phyloP scores from a whole-genome alignment of 2,329 filamentous ascomycete genomes.

The Colletotrichum sp. region DNA sequence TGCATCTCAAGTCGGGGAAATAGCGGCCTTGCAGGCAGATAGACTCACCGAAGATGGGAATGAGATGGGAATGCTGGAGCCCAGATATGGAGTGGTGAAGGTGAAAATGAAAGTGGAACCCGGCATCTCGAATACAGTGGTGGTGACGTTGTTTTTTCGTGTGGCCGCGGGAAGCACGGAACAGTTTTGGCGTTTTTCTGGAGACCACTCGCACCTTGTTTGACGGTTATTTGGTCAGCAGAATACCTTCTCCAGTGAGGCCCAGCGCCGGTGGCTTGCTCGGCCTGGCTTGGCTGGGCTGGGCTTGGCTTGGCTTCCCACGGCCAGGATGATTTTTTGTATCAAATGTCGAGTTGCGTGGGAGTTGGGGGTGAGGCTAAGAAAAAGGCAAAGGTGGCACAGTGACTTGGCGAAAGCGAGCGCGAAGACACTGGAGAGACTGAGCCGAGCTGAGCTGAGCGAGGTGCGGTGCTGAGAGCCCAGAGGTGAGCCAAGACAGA shows the following conservation, averaged over 20 bases:
- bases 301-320: neutral
- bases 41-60: neutral
- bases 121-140: conserved; percentile 14
- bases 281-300: neutral
- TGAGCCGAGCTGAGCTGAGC: neutral
- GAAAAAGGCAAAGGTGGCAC: neutral
- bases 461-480: too few species aligned
- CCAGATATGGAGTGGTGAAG: neutral
- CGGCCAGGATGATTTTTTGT: neutral
- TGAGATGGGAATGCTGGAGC: neutral
- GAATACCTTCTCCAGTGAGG: conserved; percentile 8
- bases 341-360: neutral
- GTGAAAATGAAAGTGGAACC: neutral
- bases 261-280: neutral
- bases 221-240: neutral
- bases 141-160: conserved; percentile 10
- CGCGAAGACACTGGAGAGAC: neutral
- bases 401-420: neutral
- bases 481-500: neutral
- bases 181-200: neutral
- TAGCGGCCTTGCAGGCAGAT: neutral
- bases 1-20: neutral
- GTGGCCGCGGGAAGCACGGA: conserved; percentile 3
- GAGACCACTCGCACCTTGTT: neutral
- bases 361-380: neutral